phyloP scores from a whole-genome alignment of 768 basidiomycete genomes.

The Boletus eberwhitei region DNA sequence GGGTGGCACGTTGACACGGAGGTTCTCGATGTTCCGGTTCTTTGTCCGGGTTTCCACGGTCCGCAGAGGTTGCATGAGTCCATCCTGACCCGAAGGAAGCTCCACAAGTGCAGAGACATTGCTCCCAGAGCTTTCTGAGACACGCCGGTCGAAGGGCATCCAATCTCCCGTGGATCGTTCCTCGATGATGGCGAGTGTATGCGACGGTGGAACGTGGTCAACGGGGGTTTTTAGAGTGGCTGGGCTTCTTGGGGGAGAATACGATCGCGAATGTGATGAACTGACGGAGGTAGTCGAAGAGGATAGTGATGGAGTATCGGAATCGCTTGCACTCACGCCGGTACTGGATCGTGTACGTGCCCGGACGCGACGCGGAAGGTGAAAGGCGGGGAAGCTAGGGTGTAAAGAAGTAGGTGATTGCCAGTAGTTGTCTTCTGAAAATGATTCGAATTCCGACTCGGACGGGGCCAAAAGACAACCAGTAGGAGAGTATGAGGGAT shows the following conservation, averaged over 20 bases:
- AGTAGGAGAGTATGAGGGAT: conserved; percentile 15
- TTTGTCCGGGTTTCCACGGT: conserved; percentile 16
- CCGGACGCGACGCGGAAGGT: conserved; percentile 34
- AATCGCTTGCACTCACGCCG: conserved; percentile 34
- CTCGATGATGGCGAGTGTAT: conserved; percentile 38
- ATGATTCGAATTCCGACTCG: conserved; percentile 35
- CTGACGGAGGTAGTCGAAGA: conserved; percentile 40
- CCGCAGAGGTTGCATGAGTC: conserved; percentile 5
- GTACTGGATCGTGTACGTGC: conserved; percentile 27
- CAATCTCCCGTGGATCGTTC: conserved; percentile 31
- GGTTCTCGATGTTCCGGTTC: conserved; percentile 28
- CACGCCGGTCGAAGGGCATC: neutral
- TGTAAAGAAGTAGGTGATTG: conserved; percentile 19
- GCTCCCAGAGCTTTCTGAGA: conserved; percentile 22
- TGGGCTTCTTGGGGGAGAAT: conserved; percentile 34
- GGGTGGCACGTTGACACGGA: conserved; percentile 31
- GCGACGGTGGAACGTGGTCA: conserved; percentile 24
- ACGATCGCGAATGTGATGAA: conserved; percentile 33
- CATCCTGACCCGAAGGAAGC: conserved; percentile 19
- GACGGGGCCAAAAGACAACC: conserved; percentile 20
- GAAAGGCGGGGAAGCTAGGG: conserved; percentile 24
- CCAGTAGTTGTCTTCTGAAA: conserved; percentile 29
- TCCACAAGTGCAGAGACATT: conserved; percentile 22
- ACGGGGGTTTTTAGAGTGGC: conserved; percentile 32
- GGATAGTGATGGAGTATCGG: conserved; percentile 48